Conservation (phyloP, 2,329 filamentous ascomycete genomes). For the Monilinia vaccinii-corymbosi region DNA sequence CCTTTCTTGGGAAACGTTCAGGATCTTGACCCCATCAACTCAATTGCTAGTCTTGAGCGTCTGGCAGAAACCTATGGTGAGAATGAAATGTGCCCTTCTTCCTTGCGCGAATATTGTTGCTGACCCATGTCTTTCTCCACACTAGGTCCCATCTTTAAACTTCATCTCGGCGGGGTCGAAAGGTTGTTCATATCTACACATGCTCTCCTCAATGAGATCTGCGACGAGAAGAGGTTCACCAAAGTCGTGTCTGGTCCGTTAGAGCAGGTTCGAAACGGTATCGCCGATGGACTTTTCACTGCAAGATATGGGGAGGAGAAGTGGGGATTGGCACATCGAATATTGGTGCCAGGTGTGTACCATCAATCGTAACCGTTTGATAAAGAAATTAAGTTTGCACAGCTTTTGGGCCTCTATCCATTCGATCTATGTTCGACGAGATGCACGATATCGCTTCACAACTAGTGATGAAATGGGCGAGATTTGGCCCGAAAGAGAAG, state of each 20-base stretch:
- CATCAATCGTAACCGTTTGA: background rate
- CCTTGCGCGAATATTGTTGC: background rate
- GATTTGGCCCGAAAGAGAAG: constrained; percentile 46
- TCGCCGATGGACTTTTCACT: constrained; percentile 60
- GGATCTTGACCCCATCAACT: constrained; percentile 52
- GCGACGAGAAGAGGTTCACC: constrained; percentile 53
- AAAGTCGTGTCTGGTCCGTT: constrained; percentile 47
- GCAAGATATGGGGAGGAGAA: constrained; percentile 43
- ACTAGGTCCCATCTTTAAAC: constrained; percentile 44
- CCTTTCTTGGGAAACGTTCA: constrained; percentile 34
- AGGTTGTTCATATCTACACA: constrained; percentile 44
- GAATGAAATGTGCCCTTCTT: background rate
- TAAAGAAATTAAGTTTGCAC: background rate
- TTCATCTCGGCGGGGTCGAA: constrained; percentile 40
- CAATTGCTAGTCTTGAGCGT: constrained; percentile 43
- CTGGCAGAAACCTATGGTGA: constrained; percentile 58
- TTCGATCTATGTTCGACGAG: constrained; percentile 59
- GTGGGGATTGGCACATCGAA: constrained; percentile 58
- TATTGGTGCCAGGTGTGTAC: constrained; percentile 45
- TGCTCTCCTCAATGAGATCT: constrained; percentile 52
- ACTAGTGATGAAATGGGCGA: constrained; percentile 58
- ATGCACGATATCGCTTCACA: constrained; percentile 61
- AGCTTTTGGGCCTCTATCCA: constrained; percentile 60
- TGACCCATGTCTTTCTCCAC: background rate
- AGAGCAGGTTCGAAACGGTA: constrained; percentile 47